Evolutionary conservation across 2,329 filamentous ascomycete species (phyloP).

Genomic region (Mycogone perniciosa): DNA sequence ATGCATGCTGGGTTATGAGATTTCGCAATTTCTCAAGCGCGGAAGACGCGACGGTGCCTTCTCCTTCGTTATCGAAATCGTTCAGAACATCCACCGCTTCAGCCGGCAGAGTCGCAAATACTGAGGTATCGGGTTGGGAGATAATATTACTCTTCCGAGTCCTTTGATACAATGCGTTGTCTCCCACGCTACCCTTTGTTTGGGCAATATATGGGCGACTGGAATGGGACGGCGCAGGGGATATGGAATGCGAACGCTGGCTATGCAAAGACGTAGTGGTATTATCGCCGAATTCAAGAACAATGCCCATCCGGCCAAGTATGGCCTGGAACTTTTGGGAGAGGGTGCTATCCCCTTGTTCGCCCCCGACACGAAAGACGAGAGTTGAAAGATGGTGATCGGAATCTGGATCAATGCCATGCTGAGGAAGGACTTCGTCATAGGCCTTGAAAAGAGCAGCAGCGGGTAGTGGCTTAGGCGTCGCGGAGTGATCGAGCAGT

Average conservation of each 20-base stretch:
- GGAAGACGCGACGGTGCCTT: not conserved
- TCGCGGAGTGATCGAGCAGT: constrained; percentile 49
- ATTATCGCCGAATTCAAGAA: constrained; percentile 53
- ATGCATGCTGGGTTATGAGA: too few relatives aligned
- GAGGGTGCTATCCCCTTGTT: constrained; percentile 50
- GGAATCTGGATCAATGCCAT: constrained; percentile 64
- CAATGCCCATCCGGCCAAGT: constrained; percentile 63
- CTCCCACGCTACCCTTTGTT: not conserved
- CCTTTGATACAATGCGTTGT: too few relatives aligned
- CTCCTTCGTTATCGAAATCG: not conserved
- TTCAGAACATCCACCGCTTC: not conserved
- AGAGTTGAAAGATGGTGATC: constrained; percentile 72
- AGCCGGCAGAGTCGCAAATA: not conserved
- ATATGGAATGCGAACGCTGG: constrained; percentile 20
- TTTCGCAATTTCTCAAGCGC: too few relatives aligned
- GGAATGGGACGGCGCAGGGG: constrained; percentile 15
- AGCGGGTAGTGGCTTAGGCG: constrained; percentile 61
- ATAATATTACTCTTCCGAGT: not conserved
- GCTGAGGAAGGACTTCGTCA: constrained; percentile 63
- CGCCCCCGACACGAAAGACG: constrained; percentile 70
- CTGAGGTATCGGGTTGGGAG: not conserved
- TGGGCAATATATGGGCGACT: constrained; percentile 15
- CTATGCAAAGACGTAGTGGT: constrained; percentile 20
- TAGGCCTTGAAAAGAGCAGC: constrained; percentile 78
- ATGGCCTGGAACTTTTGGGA: constrained; percentile 65